Conservation (phyloP, 345 rosid species). For the Aquilaria yunnanensis region DNA sequence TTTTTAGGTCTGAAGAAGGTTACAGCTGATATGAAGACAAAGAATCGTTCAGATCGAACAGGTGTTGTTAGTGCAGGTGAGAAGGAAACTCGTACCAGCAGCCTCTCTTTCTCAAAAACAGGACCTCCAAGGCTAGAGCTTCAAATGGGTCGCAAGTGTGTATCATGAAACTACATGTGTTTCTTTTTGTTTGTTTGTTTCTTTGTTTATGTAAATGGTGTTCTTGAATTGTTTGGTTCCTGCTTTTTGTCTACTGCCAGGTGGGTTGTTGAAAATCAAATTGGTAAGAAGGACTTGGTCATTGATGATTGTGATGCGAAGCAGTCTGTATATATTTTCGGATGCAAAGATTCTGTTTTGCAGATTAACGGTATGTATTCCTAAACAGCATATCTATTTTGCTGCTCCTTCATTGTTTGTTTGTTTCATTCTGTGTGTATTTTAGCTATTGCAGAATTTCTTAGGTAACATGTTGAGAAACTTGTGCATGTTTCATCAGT, state of each 20-base stretch:
- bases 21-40: slow-evolving; percentile 89
- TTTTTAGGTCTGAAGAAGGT: slow-evolving; percentile 78
- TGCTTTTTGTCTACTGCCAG: slow-evolving; percentile 32
- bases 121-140: slow-evolving; percentile 95
- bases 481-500: not conserved
- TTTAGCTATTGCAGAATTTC: not conserved
- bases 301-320: slow-evolving; percentile 91
- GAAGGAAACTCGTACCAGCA: slow-evolving; percentile 40
- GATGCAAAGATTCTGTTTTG: slow-evolving; percentile 97
- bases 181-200: not conserved
- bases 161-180: slow-evolving; percentile 1
- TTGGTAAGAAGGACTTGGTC: slow-evolving; percentile 75
- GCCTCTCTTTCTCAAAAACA: slow-evolving; percentile 54
- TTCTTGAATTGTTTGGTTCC: slow-evolving; percentile 9
- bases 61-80: slow-evolving; percentile 59
- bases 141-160: slow-evolving; percentile 98
- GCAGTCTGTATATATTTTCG: slow-evolving; percentile 84
- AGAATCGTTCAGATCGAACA: slow-evolving; percentile 64
- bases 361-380: slow-evolving; percentile 68
- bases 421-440: slow-evolving; percentile 6
- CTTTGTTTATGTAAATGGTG: slow-evolving; percentile 6
- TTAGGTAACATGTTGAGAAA: slow-evolving; percentile 3
- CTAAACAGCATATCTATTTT: not conserved
- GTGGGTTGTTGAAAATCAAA: slow-evolving; percentile 96
- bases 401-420: not conserved